Base-by-base conservation (phyloP, 225 moss, liverwort and hornwort genomes). In the Climacium dendroides region DNA sequence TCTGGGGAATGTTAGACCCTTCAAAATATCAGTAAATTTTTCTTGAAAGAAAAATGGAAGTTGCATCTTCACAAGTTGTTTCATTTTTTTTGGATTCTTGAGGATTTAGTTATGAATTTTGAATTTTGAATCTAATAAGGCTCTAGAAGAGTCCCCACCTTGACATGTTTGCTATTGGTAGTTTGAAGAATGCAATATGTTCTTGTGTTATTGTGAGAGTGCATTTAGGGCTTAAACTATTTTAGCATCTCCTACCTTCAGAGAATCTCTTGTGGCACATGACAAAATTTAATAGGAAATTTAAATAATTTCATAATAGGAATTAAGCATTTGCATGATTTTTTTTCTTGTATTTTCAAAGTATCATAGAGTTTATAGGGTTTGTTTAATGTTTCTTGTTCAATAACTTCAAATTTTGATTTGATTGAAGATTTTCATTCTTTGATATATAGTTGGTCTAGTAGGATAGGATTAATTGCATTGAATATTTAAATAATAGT, bases 261-360 rank as follows among this genome's bases (percentile, higher is more conserved):
- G 15, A 29, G 11, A 11, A 18, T 7, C 13, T 35, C 5, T 13
- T 34, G 9, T 23, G 14, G 15, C 1, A 14, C 8, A 15, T 14
- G 52, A 75, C 0, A 3, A 35, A 8, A 52, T 75, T 3, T 34
- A 7, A 35, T 0, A 35, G 0, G 3, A 74, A 74, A 13, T 20
- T 74, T 7, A 8, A 74, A 22, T 52, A 50, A 53, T 35, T 75
- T 75, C 2, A 15, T 35, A 17, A 9, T 20, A 76, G 23, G 35
- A 53, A 35, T 20, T 35, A 53, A 23, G 2, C 5, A 53, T 8
- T 35, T n/a, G 2, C 13, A 74, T 52, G 12, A 75, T 75, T 52
- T 75, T 75, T 45, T 7, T 4, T 13, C 2, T 5, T 52, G 22
- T 9, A 9, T 5, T 0, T 23, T 2, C 5, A 52, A 52, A 6